A percentile compares a stretch with the other conserved stretches of the same genome.
Evolutionary conservation across 345 rosid species (phyloP).

Genomic region (Anacardium occidentale): DNA sequence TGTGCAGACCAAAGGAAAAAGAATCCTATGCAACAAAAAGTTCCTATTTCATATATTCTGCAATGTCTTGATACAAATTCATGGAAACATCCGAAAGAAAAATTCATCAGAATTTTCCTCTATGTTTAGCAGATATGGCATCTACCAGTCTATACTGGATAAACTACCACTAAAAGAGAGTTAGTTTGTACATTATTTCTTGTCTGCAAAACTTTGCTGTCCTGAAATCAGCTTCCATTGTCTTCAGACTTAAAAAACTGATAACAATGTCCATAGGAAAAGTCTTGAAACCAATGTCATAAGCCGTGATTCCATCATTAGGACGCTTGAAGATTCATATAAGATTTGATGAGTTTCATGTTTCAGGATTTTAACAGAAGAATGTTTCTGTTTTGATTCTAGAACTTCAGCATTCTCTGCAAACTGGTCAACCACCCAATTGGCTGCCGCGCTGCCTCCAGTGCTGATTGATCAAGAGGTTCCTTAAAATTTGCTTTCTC

Average conservation of each 20-base stretch:
- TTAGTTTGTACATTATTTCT: neutral
- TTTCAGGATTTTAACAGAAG: neutral
- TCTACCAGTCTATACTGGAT: neutral
- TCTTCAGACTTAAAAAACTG: slow-evolving; percentile 2
- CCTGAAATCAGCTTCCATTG: neutral
- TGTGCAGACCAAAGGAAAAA: neutral
- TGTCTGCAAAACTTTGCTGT: neutral
- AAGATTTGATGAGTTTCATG: neutral
- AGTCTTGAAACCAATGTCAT: neutral
- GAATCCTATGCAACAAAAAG: neutral
- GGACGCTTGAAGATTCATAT: neutral
- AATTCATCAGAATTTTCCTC: neutral
- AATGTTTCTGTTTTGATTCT: slow-evolving; percentile 9
- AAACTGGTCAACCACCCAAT: slow-evolving; percentile 46
- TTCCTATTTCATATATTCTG: neutral
- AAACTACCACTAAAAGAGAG: neutral
- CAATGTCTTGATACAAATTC: neutral
- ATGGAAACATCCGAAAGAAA: neutral
- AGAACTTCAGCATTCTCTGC: slow-evolving; percentile 29
- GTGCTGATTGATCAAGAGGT: slow-evolving; percentile 32
- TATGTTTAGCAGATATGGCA: slow-evolving; percentile 2
- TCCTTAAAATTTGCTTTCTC: slow-evolving; percentile 68
- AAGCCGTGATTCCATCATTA: neutral
- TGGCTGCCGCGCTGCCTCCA: slow-evolving; percentile 23
- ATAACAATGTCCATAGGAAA: neutral